These are phyloP conservation scores for Orbilia ellipsospora DNA, from an alignment of 2,329 filamentous ascomycete genomes.

Conservation along the genomic window DNA sequence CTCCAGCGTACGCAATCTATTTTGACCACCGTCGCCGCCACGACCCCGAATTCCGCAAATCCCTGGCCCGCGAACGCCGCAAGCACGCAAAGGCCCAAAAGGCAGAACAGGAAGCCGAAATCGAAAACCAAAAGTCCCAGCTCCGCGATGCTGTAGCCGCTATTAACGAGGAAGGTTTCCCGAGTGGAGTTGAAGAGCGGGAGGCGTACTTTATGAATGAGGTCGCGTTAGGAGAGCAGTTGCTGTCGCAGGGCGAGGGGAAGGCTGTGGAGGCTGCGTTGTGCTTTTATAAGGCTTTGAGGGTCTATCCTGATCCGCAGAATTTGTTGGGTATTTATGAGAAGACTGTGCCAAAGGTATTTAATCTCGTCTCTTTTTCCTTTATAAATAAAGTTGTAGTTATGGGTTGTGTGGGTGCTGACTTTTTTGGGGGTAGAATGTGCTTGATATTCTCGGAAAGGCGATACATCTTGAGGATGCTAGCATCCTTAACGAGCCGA, in stretches of 20 bases:
- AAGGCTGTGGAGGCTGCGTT: slow-evolving; percentile 80
- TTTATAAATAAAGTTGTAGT: too few relatives aligned
- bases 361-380: background rate
- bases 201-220: slow-evolving; percentile 97
- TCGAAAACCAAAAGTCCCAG: slow-evolving; percentile 74
- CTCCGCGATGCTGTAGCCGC: slow-evolving; percentile 84
- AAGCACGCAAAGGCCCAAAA: slow-evolving; percentile 77
- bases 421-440: slow-evolving; percentile 69
- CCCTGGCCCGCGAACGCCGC: slow-evolving; percentile 79
- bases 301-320: slow-evolving; percentile 93
- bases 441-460: slow-evolving; percentile 94
- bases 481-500: slow-evolving; percentile 49
- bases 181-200: slow-evolving; percentile 87
- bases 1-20: slow-evolving; percentile 70
- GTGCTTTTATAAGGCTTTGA: slow-evolving; percentile 97
- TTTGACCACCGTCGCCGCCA: slow-evolving; percentile 76
- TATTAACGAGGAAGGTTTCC: slow-evolving; percentile 81
- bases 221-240: slow-evolving; percentile 85
- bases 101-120: slow-evolving; percentile 75
- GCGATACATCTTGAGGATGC: slow-evolving; percentile 88
- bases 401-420: slow-evolving; percentile 3
- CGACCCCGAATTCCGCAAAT: slow-evolving; percentile 74
- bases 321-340: slow-evolving; percentile 98
- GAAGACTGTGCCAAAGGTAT: slow-evolving; percentile 95
- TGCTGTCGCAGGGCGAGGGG: slow-evolving; percentile 78